phyloP scores from a whole-genome alignment of 1,284 basidiomycete genomes.

The Amylostereum areolatum region DNA sequence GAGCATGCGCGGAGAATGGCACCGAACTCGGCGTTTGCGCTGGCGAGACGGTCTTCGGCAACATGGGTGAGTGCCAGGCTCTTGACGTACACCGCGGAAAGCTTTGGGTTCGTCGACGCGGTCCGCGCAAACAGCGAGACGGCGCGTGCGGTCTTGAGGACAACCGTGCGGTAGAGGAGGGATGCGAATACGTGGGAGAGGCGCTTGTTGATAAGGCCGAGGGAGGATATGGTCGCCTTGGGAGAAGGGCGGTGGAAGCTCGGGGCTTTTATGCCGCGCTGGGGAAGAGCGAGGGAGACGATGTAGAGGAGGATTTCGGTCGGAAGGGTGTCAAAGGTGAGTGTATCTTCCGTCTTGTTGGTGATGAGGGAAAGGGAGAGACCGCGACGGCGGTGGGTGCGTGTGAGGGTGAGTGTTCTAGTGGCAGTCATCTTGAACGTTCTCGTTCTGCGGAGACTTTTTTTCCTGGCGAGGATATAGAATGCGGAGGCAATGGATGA shows the following conservation, averaged over 20 bases:
- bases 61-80: conserved; percentile 27
- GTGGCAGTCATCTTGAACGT: neutral
- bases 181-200: conserved; percentile 6
- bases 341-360: neutral
- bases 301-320: conserved; percentile 27
- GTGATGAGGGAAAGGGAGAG: neutral
- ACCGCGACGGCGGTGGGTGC: too few species aligned
- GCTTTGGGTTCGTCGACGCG: conserved; percentile 19
- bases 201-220: conserved; percentile 22
- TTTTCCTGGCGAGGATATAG: too few species aligned
- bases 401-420: neutral
- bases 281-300: conserved; percentile 25
- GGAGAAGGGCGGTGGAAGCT: neutral
- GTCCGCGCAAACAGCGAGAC: conserved; percentile 31
- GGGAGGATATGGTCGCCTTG: conserved; percentile 16
- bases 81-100: conserved; percentile 28
- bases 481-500: too few species aligned
- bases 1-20: conserved; percentile 5
- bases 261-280: conserved; percentile 9
- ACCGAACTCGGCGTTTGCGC: neutral
- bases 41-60: conserved; percentile 9
- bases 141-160: conserved; percentile 23
- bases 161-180: conserved; percentile 18
- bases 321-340: conserved; percentile 16
- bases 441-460: too few species aligned